Evolutionary conservation across 2,329 filamentous ascomycete species (phyloP), one percentile per base, ranked within the genome.

Genomic region (Cladosporium cucumerinum): DNA sequence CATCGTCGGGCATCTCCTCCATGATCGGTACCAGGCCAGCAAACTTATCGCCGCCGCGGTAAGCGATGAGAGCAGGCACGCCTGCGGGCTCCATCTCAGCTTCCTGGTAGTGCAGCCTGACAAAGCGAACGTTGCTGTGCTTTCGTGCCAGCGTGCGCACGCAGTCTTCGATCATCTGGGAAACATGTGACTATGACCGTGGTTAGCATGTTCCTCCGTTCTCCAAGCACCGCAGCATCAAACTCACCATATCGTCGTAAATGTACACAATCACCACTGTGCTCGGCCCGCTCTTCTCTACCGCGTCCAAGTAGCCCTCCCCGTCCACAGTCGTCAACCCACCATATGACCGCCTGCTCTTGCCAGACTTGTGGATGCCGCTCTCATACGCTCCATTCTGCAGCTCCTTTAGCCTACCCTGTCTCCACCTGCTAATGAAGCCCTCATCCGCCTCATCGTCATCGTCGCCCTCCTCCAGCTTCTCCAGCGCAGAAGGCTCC

Each of bases 231-330:
- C 39, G n/a, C 39, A 46, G 39, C 51, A 30, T 6, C 18, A 25
- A 59, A 79, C 87, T 76, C 85, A 96, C 93, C 82, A 90, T 85
- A 67, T 91, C 86, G 74, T 97, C 93, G 77, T 93, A 95, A 69
- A 99, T 93, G 79, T 94, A 96, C 30, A 99, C 95, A 2, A 97
- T 90, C 1, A 98, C 93, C 3, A 90, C 85, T 0, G 92, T 94
- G 55, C 94, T 91, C 57, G 88, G 80, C 46, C 87, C 84, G 5
- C 94, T 92, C 79, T 92, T 95, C 80, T 99, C 95, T 71, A 98
- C 92, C 63, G 94, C 93, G 77, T 98, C 93, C n/a, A 99, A 85
- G 73, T 96, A 99, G 21, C 93, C 95, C 69, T 90, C 82, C 8
- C 92, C 94, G 81, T 98, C 93, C 1, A 98, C 95, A 66, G 87